Evolutionary conservation across 768 basidiomycete species (phyloP), one percentile per base, ranked within the genome.

Genomic region (Lactarius indigo): DNA sequence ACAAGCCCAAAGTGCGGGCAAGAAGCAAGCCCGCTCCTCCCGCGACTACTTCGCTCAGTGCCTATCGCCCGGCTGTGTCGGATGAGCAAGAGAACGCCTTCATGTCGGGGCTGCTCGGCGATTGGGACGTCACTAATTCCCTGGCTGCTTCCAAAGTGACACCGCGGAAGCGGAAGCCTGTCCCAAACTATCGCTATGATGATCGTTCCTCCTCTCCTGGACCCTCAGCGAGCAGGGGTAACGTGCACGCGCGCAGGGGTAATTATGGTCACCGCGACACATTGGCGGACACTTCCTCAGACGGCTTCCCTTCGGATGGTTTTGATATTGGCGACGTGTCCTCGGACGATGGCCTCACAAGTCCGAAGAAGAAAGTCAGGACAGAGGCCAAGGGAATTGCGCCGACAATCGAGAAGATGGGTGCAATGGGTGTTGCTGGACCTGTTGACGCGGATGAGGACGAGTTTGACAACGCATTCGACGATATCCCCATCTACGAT

Each of bases 11-110:
- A 69, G 75, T 76, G 55, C 76, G 75, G 63, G 80, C 71, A 75
- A 86, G 77, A 73, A 82, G 71, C 76, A 84, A 79, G 72, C 77
- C 74, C 23, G 79, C 84, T 1, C 82, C 83, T 13, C 59, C 70
- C 13, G 74, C 82, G 15, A 80, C 83, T 15, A 85, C 87, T 2
- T 84, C 87, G 13, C 89, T 93, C 68, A 88, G 81, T 75, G 91
- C 89, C 17, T 98, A 98, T 75, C 84, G 93, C 35, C 88, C 91
- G 1, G 81, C 81, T 0, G 84, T 89, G 15, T 88, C 91, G 9
- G 87, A 82, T 15, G 90, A 88, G 60, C 86, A 94, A 71, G 97
- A 98, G 75, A 81, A 85, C 44, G 94, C 96, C 70, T 94, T 99
- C 70, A 91, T 99, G 92, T 85, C 86, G 0, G 84, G 83, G 42